Conservation (phyloP, 805 yeast genomes). For the Dipodascus geniculatus region DNA sequence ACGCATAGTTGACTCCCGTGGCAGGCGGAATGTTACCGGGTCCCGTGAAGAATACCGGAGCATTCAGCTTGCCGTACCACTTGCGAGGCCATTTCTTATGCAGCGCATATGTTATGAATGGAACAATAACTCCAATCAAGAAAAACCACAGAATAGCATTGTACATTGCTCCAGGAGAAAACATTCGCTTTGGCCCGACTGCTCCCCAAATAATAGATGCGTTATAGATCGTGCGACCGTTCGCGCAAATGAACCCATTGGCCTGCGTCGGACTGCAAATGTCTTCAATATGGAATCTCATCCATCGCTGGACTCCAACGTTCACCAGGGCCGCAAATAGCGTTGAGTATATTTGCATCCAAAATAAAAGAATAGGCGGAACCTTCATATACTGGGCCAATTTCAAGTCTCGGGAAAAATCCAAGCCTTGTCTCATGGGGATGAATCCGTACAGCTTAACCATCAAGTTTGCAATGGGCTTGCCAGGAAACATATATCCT, state of each 20-base stretch:
- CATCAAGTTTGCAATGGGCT: constrained; percentile 49
- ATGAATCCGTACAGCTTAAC: constrained; percentile 50
- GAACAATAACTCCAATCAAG: neutral
- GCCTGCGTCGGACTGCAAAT: constrained; percentile 33
- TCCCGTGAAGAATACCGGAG: constrained; percentile 37
- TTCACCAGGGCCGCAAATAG: constrained; percentile 31
- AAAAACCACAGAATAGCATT: constrained; percentile 1
- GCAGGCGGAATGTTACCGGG: constrained; percentile 54
- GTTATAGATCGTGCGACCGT: constrained; percentile 30
- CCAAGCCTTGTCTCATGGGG: constrained; percentile 49
- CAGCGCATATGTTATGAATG: neutral
- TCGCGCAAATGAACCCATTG: constrained; percentile 35
- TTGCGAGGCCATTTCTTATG: neutral
- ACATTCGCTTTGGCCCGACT: constrained; percentile 36
- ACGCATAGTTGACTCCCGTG: constrained; percentile 47
- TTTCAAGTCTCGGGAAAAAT: constrained; percentile 45
- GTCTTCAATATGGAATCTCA: constrained; percentile 29
- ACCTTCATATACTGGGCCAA: constrained; percentile 48
- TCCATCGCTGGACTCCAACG: constrained; percentile 32
- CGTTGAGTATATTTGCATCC: constrained; percentile 34
- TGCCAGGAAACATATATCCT: constrained; percentile 55
- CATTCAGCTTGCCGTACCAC: neutral
- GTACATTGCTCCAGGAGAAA: neutral
- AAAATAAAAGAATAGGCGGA: constrained; percentile 46
- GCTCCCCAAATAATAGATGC: constrained; percentile 47